phyloP scores from a whole-genome alignment of 495 filamentous ascomycete genomes.

The Daldinia decipiens region DNA sequence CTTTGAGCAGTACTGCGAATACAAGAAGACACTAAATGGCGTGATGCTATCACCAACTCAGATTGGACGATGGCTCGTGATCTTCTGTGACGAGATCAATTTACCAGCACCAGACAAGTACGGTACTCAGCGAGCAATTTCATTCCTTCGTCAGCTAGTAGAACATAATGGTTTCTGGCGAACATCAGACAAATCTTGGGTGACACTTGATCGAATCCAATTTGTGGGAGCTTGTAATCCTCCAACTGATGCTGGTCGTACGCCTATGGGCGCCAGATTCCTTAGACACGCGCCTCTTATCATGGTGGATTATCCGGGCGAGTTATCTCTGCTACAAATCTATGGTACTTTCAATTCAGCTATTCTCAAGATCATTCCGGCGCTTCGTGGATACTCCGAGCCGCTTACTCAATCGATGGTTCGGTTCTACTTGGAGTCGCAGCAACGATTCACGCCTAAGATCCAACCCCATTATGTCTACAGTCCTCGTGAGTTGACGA shows the following conservation, averaged over 20 bases:
- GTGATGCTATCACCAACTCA: slow-evolving; percentile 95
- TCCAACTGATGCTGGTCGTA: slow-evolving; percentile 97
- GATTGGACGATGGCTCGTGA: slow-evolving; percentile 95
- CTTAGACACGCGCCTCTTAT: slow-evolving; percentile 93
- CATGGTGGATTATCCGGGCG: slow-evolving; percentile 99
- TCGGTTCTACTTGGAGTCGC: slow-evolving; percentile 92
- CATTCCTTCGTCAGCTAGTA: slow-evolving; percentile 94
- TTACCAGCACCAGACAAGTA: slow-evolving; percentile 98
- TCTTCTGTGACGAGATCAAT: slow-evolving; percentile 99
- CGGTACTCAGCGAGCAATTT: slow-evolving; percentile 95
- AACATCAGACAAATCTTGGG: slow-evolving; percentile 96
- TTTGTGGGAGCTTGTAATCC: slow-evolving; percentile 99
- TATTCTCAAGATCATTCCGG: slow-evolving; percentile 93
- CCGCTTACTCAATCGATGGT: slow-evolving; percentile 98
- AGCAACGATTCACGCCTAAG: slow-evolving; percentile 89
- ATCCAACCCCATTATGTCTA: slow-evolving; percentile 99
- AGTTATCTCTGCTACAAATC: slow-evolving; percentile 92
- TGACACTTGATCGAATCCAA: slow-evolving; percentile 95
- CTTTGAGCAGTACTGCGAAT: slow-evolving; percentile 99
- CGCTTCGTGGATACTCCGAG: slow-evolving; percentile 93
- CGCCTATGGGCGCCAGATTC: slow-evolving; percentile 91
- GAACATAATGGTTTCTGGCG: slow-evolving; percentile 99
- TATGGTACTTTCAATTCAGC: slow-evolving; percentile 99
- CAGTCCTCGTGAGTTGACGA: slow-evolving; percentile 95
- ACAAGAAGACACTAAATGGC: slow-evolving; percentile 96